Conservation (phyloP, 768 basidiomycete species). For the Rhizopogon vinicolor region DNA sequence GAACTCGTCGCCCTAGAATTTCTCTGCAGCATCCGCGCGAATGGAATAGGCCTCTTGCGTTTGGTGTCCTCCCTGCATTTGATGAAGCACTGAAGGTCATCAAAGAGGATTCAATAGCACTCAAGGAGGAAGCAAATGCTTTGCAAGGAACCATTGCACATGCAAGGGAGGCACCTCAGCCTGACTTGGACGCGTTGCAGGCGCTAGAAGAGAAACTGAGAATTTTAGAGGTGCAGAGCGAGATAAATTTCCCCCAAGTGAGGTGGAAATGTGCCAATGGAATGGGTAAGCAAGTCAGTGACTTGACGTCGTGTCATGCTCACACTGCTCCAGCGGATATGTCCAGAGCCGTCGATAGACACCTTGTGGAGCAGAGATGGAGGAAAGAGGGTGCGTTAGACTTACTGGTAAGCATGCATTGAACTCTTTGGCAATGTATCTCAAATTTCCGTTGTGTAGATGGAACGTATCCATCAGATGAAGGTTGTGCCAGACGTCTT, state of each 20-base stretch:
- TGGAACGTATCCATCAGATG: constrained; percentile 94
- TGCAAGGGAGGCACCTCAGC: constrained; percentile 19
- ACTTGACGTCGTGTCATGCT: not conserved
- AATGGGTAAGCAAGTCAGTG: constrained; percentile 52
- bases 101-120: constrained; percentile 47
- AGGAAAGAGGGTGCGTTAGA: constrained; percentile 80
- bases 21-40: constrained; percentile 46
- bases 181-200: constrained; percentile 35
- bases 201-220: constrained; percentile 43
- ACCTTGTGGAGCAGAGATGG: constrained; percentile 83
- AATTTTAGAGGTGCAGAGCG: constrained; percentile 73
- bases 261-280: constrained; percentile 77
- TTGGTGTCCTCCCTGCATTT: constrained; percentile 70
- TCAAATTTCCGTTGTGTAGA: constrained; percentile 39
- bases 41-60: constrained; percentile 62
- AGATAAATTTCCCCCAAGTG: constrained; percentile 79
- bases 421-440: not conserved
- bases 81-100: constrained; percentile 81
- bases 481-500: constrained; percentile 85
- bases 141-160: constrained; percentile 15
- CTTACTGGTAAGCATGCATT: constrained; percentile 49
- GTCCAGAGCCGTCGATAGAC: constrained; percentile 66
- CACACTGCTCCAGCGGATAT: constrained; percentile 48
- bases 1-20: constrained; percentile 45
- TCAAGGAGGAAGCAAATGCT: constrained; percentile 31